A percentile compares a stretch with the other conserved stretches of the same genome.
Conservation (phyloP, 352 stramenopile species). For the Phytophthora crassamura region DNA sequence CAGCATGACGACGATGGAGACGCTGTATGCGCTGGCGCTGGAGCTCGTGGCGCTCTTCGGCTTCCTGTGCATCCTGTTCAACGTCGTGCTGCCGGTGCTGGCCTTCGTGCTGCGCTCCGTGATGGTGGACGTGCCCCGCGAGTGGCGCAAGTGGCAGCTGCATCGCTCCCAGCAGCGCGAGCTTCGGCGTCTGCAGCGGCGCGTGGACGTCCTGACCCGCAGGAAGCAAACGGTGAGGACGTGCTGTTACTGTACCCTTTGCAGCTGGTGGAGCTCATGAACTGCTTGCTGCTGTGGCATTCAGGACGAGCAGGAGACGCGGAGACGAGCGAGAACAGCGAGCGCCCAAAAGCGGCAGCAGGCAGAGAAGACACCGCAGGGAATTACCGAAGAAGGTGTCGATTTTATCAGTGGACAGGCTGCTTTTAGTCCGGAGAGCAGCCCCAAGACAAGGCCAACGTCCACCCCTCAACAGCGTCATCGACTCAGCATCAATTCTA, state of each 20-base stretch:
- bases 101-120: slow-evolving; percentile 38
- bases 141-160: slow-evolving; percentile 48
- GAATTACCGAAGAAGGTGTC: not conserved
- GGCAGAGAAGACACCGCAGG: slow-evolving; percentile 1
- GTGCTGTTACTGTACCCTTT: not conserved
- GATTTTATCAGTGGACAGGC: not conserved
- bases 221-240: slow-evolving; percentile 30
- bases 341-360: slow-evolving; percentile 28
- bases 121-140: slow-evolving; percentile 37
- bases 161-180: slow-evolving; percentile 50
- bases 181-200: slow-evolving; percentile 41
- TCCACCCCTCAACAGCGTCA: slow-evolving; percentile 23
- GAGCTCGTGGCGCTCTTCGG: slow-evolving; percentile 59
- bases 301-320: slow-evolving; percentile 39
- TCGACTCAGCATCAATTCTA: slow-evolving; percentile 50
- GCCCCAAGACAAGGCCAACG: not conserved
- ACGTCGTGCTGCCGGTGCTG: slow-evolving; percentile 45
- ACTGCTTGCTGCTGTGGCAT: not conserved
- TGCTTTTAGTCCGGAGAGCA: not conserved
- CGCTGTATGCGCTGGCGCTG: slow-evolving; percentile 27
- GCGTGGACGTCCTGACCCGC: slow-evolving; percentile 35
- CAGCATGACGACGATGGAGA: slow-evolving; percentile 3
- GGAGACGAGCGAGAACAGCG: slow-evolving; percentile 6
- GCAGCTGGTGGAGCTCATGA: not conserved
- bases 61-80: slow-evolving; percentile 50